Conservation (phyloP, 768 basidiomycete genomes). For the Tulasnella sp. region DNA sequence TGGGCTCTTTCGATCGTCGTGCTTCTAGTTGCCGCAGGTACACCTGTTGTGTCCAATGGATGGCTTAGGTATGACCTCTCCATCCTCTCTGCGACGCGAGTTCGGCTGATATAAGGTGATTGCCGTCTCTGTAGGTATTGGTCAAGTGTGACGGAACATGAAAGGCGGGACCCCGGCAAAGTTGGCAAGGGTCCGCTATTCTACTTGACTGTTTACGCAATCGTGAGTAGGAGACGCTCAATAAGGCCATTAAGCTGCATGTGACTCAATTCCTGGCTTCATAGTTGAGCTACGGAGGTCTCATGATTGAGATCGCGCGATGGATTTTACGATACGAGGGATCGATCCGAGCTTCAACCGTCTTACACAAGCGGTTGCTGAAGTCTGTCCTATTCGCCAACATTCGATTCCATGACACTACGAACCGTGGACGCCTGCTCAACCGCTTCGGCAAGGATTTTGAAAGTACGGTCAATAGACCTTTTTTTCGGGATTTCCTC, state of each 20-base stretch:
- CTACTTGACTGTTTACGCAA: constrained; percentile 67
- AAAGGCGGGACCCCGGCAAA: neutral
- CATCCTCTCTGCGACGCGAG: neutral
- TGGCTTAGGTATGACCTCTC: constrained; percentile 39
- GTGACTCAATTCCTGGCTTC: constrained; percentile 1
- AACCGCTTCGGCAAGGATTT: constrained; percentile 89
- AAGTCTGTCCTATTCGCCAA: constrained; percentile 80
- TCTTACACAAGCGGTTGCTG: constrained; percentile 68
- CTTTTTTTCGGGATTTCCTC: constrained; percentile 26
- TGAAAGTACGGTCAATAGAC: constrained; percentile 44
- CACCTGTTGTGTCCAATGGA: constrained; percentile 60
- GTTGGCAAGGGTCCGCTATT: constrained; percentile 30
- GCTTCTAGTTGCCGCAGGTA: constrained; percentile 49
- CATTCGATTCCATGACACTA: constrained; percentile 88
- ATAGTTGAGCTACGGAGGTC: constrained; percentile 32
- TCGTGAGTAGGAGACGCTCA: constrained; percentile 33
- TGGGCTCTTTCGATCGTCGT: constrained; percentile 51
- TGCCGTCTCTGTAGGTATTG: constrained; percentile 24
- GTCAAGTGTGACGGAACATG: constrained; percentile 24
- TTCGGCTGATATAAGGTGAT: neutral
- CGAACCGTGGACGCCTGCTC: constrained; percentile 72
- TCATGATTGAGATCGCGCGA: constrained; percentile 50
- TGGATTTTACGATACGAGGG: constrained; percentile 74
- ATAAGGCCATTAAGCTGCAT: neutral
- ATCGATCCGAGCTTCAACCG: constrained; percentile 70